These are phyloP conservation scores for Entomortierella lignicola DNA, from an alignment of 192 early-diverging fungal genomes.

Conservation along the genomic window DNA sequence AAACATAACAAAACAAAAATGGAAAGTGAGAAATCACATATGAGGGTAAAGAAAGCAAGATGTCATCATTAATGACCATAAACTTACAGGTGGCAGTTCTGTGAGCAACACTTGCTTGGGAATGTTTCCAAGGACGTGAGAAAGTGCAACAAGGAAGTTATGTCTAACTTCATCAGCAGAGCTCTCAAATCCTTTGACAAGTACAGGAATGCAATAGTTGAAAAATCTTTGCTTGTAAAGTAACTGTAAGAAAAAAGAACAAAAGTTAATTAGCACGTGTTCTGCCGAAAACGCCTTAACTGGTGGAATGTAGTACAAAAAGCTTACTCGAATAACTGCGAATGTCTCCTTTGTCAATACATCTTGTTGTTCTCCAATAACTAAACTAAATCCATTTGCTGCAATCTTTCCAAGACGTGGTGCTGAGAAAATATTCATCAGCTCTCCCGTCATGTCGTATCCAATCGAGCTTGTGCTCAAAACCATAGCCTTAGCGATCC, in stretches of 20 bases:
- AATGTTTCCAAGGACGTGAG: constrained; percentile 82
- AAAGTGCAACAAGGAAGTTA: constrained; percentile 84
- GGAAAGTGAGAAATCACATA: neutral
- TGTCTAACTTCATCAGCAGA: constrained; percentile 66
- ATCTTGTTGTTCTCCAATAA: constrained; percentile 79
- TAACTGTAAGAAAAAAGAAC: constrained; percentile 62
- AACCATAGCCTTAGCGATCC: constrained; percentile 76
- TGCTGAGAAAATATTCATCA: constrained; percentile 66
- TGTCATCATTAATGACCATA: no score
- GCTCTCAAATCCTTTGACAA: constrained; percentile 68
- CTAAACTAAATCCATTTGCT: constrained; percentile 75
- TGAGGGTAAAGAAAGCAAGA: no score
- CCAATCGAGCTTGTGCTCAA: constrained; percentile 63
- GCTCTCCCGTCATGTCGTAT: constrained; percentile 62
- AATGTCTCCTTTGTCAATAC: constrained; percentile 77
- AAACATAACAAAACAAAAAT: constrained; percentile 14
- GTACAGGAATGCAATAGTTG: constrained; percentile 75
- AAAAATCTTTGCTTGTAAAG: constrained; percentile 92
- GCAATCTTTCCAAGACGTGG: constrained; percentile 59
- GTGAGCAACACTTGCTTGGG: constrained; percentile 86
- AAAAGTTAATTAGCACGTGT: no score
- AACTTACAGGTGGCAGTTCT: constrained; percentile 76
- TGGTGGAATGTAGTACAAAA: no score
- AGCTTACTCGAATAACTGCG: constrained; percentile 71
- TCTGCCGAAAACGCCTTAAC: no score